Base-by-base conservation (phyloP, 176 grass and related monocot species). In the Lolium multiflorum region DNA sequence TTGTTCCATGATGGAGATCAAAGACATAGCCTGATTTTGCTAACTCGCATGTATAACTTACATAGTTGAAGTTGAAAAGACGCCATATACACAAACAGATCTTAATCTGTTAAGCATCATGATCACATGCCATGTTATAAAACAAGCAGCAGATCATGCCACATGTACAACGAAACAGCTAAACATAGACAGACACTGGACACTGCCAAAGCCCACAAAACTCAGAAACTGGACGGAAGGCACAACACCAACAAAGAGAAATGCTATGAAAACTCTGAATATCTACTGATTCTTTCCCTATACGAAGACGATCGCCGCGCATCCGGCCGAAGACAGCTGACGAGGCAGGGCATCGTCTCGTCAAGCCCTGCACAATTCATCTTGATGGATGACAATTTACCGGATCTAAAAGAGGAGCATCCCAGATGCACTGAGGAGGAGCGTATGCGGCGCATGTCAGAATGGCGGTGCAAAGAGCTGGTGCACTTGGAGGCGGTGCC, bases 371-470 rank as follows among this genome's bases (percentile, higher is more conserved):
- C 85, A 37, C 94, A 97, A 76, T 85, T 88, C 72, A 94, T 64
- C 66, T 92, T 97, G 5, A 90, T 73, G 4, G 84, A 92, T 0
- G 86, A 52, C 50, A 98, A 64, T 74, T 84, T 92, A 24, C 86
- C 80, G 35, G 96, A 90, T 81, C 88, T 76, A 54, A 95, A 92
- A 15, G 93, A 90, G 20, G 93, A 88, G 78, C 92, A 94, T 6
- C 89, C 91, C 1, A 94, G 79, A 60, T 94, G 75, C 62, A 94
- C 94, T 0, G 87, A 90, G 56, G 84, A 61, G 70, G 46, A 85
- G 83, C 78, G 82, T 62, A 91, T 12, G 22, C 87, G 56, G 66
- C 43, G 37, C n/a, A 64, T 82, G 13, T 79, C 76, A 39, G 73
- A 17, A 38, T 4, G 78, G 56, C 11, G 80, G 50, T 52, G 82